Conservation (phyloP, 352 stramenopile genomes). For the Pythium phragmiticola region DNA sequence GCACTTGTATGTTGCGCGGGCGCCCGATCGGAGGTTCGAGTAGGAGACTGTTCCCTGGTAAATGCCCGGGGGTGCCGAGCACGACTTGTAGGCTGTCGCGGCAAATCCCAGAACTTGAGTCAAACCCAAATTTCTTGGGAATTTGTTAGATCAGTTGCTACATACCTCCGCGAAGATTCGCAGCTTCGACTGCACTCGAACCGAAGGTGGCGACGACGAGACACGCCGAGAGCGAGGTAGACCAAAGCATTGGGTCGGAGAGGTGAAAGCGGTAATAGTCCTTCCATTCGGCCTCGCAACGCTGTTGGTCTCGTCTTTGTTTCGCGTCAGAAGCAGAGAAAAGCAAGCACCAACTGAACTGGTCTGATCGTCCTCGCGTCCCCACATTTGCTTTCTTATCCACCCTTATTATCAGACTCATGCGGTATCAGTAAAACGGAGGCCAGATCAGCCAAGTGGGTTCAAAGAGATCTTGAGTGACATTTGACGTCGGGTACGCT, state of each 20-base stretch:
- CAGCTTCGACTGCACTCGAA: slow-evolving; percentile 1
- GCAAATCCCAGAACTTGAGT: background rate
- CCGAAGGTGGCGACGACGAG: background rate
- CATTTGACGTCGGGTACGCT: background rate
- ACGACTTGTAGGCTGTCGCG: slow-evolving; percentile 22
- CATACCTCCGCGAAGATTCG: slow-evolving; percentile 12
- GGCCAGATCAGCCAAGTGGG: background rate
- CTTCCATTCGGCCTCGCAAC: background rate
- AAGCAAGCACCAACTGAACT: background rate
- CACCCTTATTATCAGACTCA: background rate
- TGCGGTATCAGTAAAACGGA: background rate
- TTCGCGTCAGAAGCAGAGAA: background rate
- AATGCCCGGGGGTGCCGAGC: slow-evolving; percentile 25
- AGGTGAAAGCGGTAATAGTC: background rate
- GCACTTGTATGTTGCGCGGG: slow-evolving; percentile 40
- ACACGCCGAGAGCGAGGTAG: background rate
- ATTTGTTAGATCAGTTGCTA: too few species aligned
- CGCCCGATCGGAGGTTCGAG: slow-evolving; percentile 35
- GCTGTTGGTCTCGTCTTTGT: background rate
- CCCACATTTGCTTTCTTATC: background rate
- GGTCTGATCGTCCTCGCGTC: background rate
- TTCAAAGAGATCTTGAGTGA: background rate
- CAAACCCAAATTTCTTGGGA: too few species aligned
- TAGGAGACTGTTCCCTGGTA: slow-evolving; percentile 47
- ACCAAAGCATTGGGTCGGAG: background rate